Conservation (phyloP, 768 basidiomycete genomes). For the Nevesoporus exiguus region DNA sequence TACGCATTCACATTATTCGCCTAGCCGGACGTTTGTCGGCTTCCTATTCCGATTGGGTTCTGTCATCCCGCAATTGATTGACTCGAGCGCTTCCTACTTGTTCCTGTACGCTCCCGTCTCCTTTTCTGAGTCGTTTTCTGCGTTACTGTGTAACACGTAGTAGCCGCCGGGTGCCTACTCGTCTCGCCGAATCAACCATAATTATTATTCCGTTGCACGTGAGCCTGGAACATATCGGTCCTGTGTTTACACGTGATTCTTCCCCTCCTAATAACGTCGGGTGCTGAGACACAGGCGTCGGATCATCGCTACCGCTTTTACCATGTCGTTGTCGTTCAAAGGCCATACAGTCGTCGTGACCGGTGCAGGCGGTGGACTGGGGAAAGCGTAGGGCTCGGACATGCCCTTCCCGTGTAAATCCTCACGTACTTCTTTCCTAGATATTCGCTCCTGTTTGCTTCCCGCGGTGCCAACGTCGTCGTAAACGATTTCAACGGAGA, state of each 20-base stretch:
- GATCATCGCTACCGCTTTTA: neutral
- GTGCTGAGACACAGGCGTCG: no score
- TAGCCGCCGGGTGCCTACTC: slow-evolving; percentile 35
- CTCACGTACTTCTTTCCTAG: slow-evolving; percentile 36
- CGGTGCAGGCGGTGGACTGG: slow-evolving; percentile 93
- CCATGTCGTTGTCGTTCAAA: slow-evolving; percentile 66
- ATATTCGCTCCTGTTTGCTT: slow-evolving; percentile 89
- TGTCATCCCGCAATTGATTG: slow-evolving; percentile 15
- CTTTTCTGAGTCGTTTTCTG: slow-evolving; percentile 23
- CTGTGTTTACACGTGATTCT: slow-evolving; percentile 12
- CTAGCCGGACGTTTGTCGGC: slow-evolving; percentile 24
- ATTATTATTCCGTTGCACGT: slow-evolving; percentile 31
- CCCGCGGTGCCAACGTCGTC: slow-evolving; percentile 89
- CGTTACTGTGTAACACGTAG: slow-evolving; percentile 34
- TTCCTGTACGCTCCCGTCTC: slow-evolving; percentile 30
- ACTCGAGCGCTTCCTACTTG: slow-evolving; percentile 29
- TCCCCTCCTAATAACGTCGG: neutral
- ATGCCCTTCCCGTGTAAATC: neutral
- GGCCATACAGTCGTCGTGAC: slow-evolving; percentile 92
- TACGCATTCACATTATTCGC: slow-evolving; percentile 30
- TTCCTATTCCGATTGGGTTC: slow-evolving; percentile 25
- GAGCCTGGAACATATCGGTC: no score
- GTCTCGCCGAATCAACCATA: slow-evolving; percentile 20
- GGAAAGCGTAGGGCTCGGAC: slow-evolving; percentile 68
- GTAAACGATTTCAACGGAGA: slow-evolving; percentile 91